Conservation (phyloP, 768 basidiomycete genomes). For the Pulveroboletus sp. region DNA sequence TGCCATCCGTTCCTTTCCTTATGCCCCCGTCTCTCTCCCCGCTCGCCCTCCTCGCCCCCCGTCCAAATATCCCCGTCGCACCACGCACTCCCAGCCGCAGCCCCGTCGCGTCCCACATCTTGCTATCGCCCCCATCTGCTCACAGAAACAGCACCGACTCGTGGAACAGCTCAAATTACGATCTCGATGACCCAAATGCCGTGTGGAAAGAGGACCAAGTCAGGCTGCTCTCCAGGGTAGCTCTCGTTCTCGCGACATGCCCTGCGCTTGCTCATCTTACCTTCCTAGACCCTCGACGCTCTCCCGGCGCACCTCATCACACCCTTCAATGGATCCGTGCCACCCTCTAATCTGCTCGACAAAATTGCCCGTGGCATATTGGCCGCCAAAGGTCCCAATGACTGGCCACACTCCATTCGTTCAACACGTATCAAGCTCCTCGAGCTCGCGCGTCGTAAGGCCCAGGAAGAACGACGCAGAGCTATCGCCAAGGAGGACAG, state of each 20-base stretch:
- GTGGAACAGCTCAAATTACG: slow-evolving; percentile 78
- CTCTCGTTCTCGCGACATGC: slow-evolving; percentile 17
- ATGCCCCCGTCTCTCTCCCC: slow-evolving; percentile 47
- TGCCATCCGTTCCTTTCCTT: slow-evolving; percentile 50
- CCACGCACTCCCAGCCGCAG: slow-evolving; percentile 64
- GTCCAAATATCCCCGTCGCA: slow-evolving; percentile 46
- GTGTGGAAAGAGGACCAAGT: slow-evolving; percentile 79
- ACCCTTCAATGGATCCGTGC: slow-evolving; percentile 80
- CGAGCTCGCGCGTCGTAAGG: slow-evolving; percentile 68
- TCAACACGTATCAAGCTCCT: slow-evolving; percentile 81
- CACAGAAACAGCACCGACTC: slow-evolving; percentile 73
- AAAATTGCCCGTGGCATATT: slow-evolving; percentile 79
- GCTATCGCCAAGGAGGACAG: slow-evolving; percentile 48
- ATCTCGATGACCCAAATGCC: slow-evolving; percentile 56
- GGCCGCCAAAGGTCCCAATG: slow-evolving; percentile 68
- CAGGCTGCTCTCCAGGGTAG: slow-evolving; percentile 62
- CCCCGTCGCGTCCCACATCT: slow-evolving; percentile 49
- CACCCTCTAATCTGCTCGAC: slow-evolving; percentile 83
- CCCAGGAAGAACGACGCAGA: slow-evolving; percentile 48
- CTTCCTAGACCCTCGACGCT: slow-evolving; percentile 68
- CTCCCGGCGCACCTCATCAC: slow-evolving; percentile 83
- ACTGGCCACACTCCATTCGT: slow-evolving; percentile 82
- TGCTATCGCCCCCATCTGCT: slow-evolving; percentile 42
- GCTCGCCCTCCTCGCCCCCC: slow-evolving; percentile 62
- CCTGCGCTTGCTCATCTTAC: slow-evolving; percentile 7